These are phyloP conservation scores for Phlebiopsis flavidoalba DNA, from an alignment of 768 basidiomycete genomes.

Conservation along the genomic window DNA sequence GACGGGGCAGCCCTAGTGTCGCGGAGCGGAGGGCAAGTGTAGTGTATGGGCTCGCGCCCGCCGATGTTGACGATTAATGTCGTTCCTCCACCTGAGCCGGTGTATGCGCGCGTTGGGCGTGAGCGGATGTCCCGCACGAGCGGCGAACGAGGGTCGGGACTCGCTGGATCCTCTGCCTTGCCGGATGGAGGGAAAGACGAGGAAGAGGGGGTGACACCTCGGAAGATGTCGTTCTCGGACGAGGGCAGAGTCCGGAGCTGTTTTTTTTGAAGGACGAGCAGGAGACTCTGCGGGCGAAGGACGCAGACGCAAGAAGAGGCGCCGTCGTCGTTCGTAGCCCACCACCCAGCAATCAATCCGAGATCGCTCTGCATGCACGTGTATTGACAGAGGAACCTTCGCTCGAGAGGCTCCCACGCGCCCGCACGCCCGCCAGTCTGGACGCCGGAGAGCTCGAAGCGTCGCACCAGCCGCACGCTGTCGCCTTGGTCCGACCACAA, in stretches of 20 bases:
- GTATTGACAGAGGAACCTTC: too few relatives aligned
- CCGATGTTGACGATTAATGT: background rate
- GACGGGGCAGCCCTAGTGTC: background rate
- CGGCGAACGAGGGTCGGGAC: background rate
- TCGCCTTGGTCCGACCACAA: too few relatives aligned
- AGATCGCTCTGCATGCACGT: too few relatives aligned
- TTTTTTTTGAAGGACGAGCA: constrained; percentile 7
- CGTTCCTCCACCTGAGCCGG: background rate
- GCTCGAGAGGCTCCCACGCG: too few relatives aligned
- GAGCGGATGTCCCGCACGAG: background rate
- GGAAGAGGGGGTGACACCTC: background rate
- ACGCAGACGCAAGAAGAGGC: background rate
- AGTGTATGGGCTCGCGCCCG: background rate
- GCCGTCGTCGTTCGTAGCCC: background rate
- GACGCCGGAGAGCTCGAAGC: too few relatives aligned
- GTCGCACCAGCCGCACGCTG: too few relatives aligned
- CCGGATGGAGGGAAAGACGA: background rate
- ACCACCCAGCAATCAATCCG: too few relatives aligned
- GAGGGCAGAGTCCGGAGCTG: constrained; percentile 3
- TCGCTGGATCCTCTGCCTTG: background rate
- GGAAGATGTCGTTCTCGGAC: background rate
- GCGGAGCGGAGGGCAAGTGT: background rate
- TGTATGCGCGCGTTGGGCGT: background rate
- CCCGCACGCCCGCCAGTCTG: too few relatives aligned
- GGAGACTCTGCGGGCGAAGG: background rate